These are phyloP conservation scores for Gossypium lobatum DNA, from an alignment of 441 rosid species.

Conservation along the genomic window DNA sequence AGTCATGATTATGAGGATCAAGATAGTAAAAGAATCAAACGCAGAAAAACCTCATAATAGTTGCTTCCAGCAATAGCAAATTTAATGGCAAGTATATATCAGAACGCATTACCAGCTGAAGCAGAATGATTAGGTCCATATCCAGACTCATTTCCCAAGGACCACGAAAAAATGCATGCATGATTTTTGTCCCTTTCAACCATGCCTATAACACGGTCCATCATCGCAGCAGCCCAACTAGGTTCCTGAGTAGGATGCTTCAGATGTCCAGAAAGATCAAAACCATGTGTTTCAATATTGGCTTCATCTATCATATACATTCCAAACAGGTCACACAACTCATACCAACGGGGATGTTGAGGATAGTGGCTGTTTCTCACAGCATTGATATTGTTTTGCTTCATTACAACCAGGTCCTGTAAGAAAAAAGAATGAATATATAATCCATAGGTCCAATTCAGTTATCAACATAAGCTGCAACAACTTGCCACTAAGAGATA, in stretches of 20 bases:
- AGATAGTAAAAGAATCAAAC: background rate
- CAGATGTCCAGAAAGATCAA: constrained; percentile 61
- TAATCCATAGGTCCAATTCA: background rate
- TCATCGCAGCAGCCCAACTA: constrained; percentile 89
- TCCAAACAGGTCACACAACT: constrained; percentile 89
- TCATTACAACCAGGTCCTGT: constrained; percentile 93
- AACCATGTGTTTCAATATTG: constrained; percentile 97
- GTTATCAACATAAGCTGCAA: constrained; percentile 13
- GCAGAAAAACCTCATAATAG: background rate
- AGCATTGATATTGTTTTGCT: constrained; percentile 86
- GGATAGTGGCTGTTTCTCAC: constrained; percentile 99
- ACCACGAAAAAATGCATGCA: constrained; percentile 87
- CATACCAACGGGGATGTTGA: constrained; percentile 98
- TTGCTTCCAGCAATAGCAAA: constrained; percentile 5
- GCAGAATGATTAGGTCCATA: constrained; percentile 99
- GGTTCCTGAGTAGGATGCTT: constrained; percentile 87
- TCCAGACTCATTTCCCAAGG: constrained; percentile 90
- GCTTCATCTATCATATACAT: constrained; percentile 99
- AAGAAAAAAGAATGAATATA: constrained; percentile 17
- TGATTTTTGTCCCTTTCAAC: constrained; percentile 98
- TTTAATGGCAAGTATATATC: background rate
- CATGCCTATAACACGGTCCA: constrained; percentile 97
- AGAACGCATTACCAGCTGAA: constrained; percentile 63
- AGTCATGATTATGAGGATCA: background rate
- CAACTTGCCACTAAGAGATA: background rate